phyloP scores from a whole-genome alignment of 306 rosid genomes.

The Aeschynomene evenia region DNA sequence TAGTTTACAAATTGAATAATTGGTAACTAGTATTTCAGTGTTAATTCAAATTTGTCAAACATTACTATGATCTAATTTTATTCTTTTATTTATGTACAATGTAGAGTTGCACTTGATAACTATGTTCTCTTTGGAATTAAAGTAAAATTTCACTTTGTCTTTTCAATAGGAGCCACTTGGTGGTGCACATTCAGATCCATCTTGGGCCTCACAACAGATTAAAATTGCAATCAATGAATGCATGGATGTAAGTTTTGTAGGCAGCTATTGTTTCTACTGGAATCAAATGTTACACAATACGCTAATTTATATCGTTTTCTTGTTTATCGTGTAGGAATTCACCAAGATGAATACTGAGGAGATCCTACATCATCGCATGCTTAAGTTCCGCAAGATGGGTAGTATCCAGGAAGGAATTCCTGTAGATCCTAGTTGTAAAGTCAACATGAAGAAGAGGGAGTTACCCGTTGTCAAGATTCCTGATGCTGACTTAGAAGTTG shows the following conservation, averaged over 20 bases:
- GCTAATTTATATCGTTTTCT: constrained; percentile 27
- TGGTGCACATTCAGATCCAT: constrained; percentile 89
- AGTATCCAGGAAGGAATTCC: constrained; percentile 78
- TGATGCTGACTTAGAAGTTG: constrained; percentile 47
- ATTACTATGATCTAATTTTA: not conserved
- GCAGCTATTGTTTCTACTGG: constrained; percentile 11
- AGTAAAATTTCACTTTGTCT: constrained; percentile 23
- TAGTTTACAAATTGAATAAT: not conserved
- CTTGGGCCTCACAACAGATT: constrained; percentile 85
- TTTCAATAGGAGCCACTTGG: constrained; percentile 84
- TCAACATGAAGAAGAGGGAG: constrained; percentile 75
- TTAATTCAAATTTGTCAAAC: not conserved
- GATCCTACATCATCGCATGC: constrained; percentile 65
- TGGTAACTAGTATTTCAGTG: not conserved
- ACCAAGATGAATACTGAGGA: constrained; percentile 55
- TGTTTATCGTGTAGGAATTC: constrained; percentile 63
- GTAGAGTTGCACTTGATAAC: not conserved
- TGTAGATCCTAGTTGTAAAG: constrained; percentile 56
- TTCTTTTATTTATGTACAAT: not conserved
- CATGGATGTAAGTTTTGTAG: constrained; percentile 73
- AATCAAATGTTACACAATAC: constrained; percentile 18
- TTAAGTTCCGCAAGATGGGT: constrained; percentile 82
- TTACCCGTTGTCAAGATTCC: constrained; percentile 35
- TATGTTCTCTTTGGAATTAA: not conserved
- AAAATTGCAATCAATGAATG: constrained; percentile 65